A percentile compares a stretch with the other conserved stretches of the same genome.
phyloP scores from a whole-genome alignment of 202 grass and related monocot species.

The Eragrostis tef region DNA sequence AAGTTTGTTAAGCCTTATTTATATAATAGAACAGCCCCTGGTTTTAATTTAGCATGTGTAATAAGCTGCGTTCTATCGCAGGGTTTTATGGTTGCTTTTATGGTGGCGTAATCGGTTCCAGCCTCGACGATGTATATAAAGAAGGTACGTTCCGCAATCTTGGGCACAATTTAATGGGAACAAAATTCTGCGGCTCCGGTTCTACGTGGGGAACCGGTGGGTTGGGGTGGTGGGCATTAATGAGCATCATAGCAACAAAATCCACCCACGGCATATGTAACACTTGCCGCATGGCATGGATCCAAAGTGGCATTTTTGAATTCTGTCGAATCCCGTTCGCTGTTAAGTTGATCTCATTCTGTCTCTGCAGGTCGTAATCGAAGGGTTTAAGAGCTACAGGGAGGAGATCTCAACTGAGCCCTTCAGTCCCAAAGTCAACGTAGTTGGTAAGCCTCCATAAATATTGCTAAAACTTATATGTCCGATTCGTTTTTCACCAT shows the following conservation, averaged over 20 bases:
- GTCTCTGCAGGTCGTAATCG: constrained; percentile 75
- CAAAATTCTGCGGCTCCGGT: not conserved
- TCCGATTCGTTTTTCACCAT: not conserved
- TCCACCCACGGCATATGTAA: not conserved
- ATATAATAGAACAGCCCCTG: too few species aligned
- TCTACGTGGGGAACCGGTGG: not conserved
- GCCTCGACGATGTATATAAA: constrained; percentile 74
- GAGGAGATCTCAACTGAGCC: constrained; percentile 91
- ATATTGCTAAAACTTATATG: constrained; percentile 7
- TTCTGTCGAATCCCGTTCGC: not conserved
- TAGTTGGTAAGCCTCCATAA: constrained; percentile 71
- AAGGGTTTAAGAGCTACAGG: constrained; percentile 98
- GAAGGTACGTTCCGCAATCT: constrained; percentile 56
- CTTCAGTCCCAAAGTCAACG: constrained; percentile 97
- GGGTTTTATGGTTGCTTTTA: constrained; percentile 49
- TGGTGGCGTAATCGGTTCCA: constrained; percentile 40
- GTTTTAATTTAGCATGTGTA: not conserved
- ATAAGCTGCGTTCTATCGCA: not conserved
- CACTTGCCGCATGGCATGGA: not conserved
- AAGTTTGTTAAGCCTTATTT: too few species aligned
- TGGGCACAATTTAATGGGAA: not conserved
- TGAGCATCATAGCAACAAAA: not conserved
- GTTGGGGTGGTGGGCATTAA: not conserved
- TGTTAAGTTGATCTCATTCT: constrained; percentile 8
- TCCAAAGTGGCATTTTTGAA: not conserved